Percentiles rank a stretch among this genome's conserved stretches.
Evolutionary conservation across 129 eudicot genomes (phyloP).

Genomic region (Cynara cardunculus): DNA sequence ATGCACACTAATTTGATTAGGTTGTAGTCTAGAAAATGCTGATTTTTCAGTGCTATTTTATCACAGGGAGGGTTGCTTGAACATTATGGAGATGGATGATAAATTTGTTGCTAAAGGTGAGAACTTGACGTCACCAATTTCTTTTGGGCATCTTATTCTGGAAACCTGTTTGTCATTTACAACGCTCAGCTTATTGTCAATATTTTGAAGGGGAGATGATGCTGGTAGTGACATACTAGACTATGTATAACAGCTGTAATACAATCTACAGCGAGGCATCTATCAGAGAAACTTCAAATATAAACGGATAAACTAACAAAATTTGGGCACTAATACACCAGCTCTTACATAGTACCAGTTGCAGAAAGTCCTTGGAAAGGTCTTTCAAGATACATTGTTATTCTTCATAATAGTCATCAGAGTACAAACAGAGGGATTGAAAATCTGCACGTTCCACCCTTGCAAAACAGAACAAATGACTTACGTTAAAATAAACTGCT

Average conservation of each 20-base stretch:
- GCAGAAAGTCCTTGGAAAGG: neutral
- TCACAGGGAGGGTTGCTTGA: constrained; percentile 33
- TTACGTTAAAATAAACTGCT: neutral
- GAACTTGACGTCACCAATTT: constrained; percentile 2
- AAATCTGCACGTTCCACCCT: neutral
- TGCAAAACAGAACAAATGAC: neutral
- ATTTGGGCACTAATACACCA: neutral
- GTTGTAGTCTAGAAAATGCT: constrained; percentile 8
- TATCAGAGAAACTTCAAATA: neutral
- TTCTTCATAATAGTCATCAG: neutral
- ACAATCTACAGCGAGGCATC: neutral
- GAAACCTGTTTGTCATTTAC: neutral
- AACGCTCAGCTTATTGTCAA: constrained; percentile 5
- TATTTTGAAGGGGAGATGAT: neutral
- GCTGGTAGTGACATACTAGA: constrained; percentile 5
- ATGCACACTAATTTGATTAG: constrained; percentile 1
- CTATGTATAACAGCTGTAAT: neutral
- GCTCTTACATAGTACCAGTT: neutral
- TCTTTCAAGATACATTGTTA: neutral
- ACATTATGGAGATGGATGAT: constrained; percentile 50
- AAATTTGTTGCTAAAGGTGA: constrained; percentile 39
- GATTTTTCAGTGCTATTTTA: constrained; percentile 21
- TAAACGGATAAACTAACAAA: neutral
- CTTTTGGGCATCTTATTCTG: neutral
- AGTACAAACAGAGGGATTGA: neutral